Percentiles rank a stretch among this genome's conserved stretches.
phyloP scores from a whole-genome alignment of 805 yeast genomes.

The Pichia pseudocactophila region DNA sequence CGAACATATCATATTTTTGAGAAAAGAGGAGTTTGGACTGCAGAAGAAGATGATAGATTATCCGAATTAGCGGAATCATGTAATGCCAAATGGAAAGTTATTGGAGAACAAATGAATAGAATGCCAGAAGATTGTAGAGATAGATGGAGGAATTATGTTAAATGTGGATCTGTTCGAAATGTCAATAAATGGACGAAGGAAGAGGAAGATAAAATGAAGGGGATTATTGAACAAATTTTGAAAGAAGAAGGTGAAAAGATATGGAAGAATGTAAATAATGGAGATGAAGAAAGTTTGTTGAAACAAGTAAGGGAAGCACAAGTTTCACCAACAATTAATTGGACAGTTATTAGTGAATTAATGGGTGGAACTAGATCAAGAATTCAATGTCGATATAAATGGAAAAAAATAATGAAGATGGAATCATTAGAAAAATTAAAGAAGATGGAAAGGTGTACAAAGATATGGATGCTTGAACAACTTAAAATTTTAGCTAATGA shows the following conservation, averaged over 20 bases:
- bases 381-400: conserved; percentile 91
- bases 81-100: conserved; percentile 82
- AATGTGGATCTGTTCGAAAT: conserved; percentile 74
- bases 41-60: conserved; percentile 66
- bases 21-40: conserved; percentile 85
- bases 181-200: conserved; percentile 77
- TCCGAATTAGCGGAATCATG: conserved; percentile 53
- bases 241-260: conserved; percentile 27
- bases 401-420: conserved; percentile 72
- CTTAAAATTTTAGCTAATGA: conserved; percentile 35
- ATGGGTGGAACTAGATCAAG: conserved; percentile 87
- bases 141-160: conserved; percentile 91
- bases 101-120: conserved; percentile 72
- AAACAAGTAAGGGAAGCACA: conserved; percentile 8
- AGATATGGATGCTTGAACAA: conserved; percentile 40
- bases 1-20: conserved; percentile 82
- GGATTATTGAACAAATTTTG: conserved; percentile 44
- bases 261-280: conserved; percentile 7
- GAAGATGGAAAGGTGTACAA: conserved; percentile 37
- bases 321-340: conserved; percentile 51
- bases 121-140: conserved; percentile 99
- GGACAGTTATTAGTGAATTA: conserved; percentile 85
- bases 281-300: conserved; percentile 7
- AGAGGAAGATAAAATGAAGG: conserved; percentile 59
- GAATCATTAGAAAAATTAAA: conserved; percentile 40